Evolutionary conservation across 1,139 yeast species (phyloP).

Genomic region (Yamadazyma diospyri): DNA sequence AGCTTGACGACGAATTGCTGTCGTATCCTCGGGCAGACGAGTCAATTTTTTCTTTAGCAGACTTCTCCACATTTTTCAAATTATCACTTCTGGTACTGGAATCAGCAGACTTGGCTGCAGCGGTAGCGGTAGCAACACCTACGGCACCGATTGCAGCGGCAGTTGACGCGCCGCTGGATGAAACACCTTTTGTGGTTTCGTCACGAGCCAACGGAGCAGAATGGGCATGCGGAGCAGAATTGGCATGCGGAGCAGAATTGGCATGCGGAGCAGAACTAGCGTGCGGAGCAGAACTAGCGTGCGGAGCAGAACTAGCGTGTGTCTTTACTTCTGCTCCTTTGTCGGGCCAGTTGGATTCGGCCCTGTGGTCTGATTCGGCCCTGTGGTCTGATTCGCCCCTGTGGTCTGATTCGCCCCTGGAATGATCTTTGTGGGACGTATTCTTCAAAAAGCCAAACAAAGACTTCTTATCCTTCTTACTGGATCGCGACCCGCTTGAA

Average conservation of each 20-base stretch:
- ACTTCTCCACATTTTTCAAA: conserved; percentile 4
- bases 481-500: neutral
- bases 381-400: too few relatives aligned
- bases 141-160: conserved; percentile 3
- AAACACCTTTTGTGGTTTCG: too few relatives aligned
- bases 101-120: neutral
- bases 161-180: conserved; percentile 1
- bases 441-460: conserved; percentile 7
- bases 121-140: conserved; percentile 1
- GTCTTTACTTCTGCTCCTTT: too few relatives aligned
- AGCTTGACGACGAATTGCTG: conserved; percentile 8
- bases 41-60: neutral
- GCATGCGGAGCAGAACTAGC: too few relatives aligned
- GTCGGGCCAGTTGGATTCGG: too few relatives aligned
- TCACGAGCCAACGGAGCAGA: too few relatives aligned
- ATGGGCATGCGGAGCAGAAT: too few relatives aligned
- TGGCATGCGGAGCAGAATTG: too few relatives aligned
- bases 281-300: too few relatives aligned
- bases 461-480: conserved; percentile 5
- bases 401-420: conserved; percentile 6
- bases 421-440: too few relatives aligned
- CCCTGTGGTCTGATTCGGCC: too few relatives aligned
- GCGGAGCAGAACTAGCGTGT: too few relatives aligned
- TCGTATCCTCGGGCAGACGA: neutral
- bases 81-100: neutral